phyloP scores from a whole-genome alignment of 495 filamentous ascomycete genomes.

The Penicillium turbatum region DNA sequence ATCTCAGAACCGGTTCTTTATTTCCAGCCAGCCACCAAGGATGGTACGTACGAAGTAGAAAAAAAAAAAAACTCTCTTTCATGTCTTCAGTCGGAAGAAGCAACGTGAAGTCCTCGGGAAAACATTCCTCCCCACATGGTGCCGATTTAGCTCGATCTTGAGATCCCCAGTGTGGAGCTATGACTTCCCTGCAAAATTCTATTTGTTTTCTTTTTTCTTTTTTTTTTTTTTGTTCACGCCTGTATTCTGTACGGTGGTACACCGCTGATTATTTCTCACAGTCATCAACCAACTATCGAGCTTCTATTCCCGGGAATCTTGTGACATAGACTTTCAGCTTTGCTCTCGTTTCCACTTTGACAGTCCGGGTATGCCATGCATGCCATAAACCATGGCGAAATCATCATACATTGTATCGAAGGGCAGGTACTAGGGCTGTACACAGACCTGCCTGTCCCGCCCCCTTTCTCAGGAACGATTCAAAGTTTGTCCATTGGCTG shows the following conservation, averaged over 20 bases:
- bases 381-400: not conserved
- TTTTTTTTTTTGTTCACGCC: not conserved
- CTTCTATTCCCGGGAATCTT: not conserved
- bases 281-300: not conserved
- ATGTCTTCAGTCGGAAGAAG: not conserved
- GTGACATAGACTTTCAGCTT: too few relatives aligned
- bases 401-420: not conserved
- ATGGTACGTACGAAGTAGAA: not conserved
- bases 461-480: constrained; percentile 13
- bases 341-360: not conserved
- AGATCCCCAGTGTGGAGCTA: constrained; percentile 16
- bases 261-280: constrained; percentile 14
- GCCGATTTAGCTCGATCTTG: constrained; percentile 18
- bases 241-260: constrained; percentile 4
- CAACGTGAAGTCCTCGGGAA: not conserved
- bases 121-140: constrained; percentile 1
- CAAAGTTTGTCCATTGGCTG: constrained; percentile 7
- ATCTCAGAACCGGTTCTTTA: not conserved
- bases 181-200: constrained; percentile 15
- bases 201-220: not conserved
- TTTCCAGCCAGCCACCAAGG: constrained; percentile 4
- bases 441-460: constrained; percentile 7
- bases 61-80: not conserved
- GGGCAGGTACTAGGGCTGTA: not conserved
- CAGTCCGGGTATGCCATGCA: not conserved